Base-by-base conservation (phyloP, 2,329 filamentous ascomycete genomes). In the Fusarium brachygibbosum region DNA sequence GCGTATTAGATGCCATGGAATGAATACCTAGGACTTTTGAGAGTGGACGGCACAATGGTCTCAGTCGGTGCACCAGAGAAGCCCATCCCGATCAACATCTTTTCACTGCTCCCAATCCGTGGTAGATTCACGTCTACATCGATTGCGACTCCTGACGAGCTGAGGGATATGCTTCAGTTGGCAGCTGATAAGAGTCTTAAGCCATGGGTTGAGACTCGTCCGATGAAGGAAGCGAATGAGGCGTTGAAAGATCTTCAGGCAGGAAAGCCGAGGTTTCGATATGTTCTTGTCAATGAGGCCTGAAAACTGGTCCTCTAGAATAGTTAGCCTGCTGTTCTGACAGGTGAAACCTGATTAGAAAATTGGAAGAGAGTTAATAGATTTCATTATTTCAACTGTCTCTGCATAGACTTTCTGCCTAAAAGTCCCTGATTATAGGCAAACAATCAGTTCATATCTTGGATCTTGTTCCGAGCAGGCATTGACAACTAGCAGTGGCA, bases 161-260 rank as follows among this genome's bases (percentile, higher is more conserved):
- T 90, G 41, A 78, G 82, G 35, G 85, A 87, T 66, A 90, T 90
- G 86, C 75, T 90, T 54, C 69, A 84, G 56, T 81, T 90, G 48
- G 87, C 85, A 3, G 86, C 82, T 0, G 81, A 87, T 49, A 86
- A 88, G 73, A 79, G 81, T 0, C 77, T 90, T 11, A 83, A 85
- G 75, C 84, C 87, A 1, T 88, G 85, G 85, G 82, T 89, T 28
- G 80, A 88, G 71, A 78, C 81, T 73, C 77, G 84, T 54, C 82
- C 83, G 0, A 84, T 90, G 83, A 83, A 79, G 56, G 82, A 86
- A 29, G 84, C 84, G 0, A 89, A 89, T 70, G 74, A 84, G 75
- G 81, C 81, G 1, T 78, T 89, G 32, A 74, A 87, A 29, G 86
- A 88, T 66, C 83, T 89, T 77, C 83, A 87, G 31, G 78, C 76